A percentile compares a stretch with the other conserved stretches of the same genome.
These are phyloP conservation scores for Phytophthora sojae DNA, from an alignment of 352 stramenopile genomes.

Conservation along the genomic window DNA sequence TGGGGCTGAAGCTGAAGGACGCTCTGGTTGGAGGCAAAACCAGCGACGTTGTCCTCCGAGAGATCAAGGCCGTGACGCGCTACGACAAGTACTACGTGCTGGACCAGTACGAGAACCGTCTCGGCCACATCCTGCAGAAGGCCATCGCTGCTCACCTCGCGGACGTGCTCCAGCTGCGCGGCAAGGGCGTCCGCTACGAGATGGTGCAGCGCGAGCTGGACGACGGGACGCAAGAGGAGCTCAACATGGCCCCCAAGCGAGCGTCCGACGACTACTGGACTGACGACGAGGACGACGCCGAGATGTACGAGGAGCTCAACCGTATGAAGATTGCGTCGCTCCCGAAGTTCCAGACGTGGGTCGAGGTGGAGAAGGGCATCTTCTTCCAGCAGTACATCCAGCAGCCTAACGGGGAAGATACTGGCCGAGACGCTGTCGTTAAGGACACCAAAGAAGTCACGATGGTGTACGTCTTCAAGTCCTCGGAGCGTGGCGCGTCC, in stretches of 20 bases:
- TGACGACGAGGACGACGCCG: conserved; percentile 25
- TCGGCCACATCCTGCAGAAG: conserved; percentile 53
- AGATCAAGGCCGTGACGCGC: conserved; percentile 35
- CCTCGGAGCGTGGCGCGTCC: conserved; percentile 27
- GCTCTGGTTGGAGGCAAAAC: conserved; percentile 23
- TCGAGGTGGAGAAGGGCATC: conserved; percentile 42
- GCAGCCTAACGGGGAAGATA: conserved; percentile 8
- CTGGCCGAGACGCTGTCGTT: conserved; percentile 3
- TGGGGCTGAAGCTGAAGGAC: conserved; percentile 12
- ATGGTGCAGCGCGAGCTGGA: conserved; percentile 44
- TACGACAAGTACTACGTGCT: conserved; percentile 42
- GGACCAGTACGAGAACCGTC: conserved; percentile 37
- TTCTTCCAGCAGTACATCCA: conserved; percentile 34
- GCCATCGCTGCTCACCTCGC: conserved; percentile 47
- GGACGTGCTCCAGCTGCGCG: conserved; percentile 38
- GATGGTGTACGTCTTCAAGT: conserved; percentile 30
- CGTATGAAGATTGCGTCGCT: conserved; percentile 47
- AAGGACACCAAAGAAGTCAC: conserved; percentile 21
- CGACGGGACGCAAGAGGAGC: conserved; percentile 5
- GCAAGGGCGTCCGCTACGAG: conserved; percentile 46
- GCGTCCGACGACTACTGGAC: conserved; percentile 14
- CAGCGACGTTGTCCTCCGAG: conserved; percentile 27
- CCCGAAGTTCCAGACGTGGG: conserved; percentile 50
- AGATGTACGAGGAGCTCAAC: conserved; percentile 42
- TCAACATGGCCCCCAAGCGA: conserved; percentile 16